Evolutionary conservation across 2,329 filamentous ascomycete genomes (phyloP).

Genomic region (Colletotrichum filicis): DNA sequence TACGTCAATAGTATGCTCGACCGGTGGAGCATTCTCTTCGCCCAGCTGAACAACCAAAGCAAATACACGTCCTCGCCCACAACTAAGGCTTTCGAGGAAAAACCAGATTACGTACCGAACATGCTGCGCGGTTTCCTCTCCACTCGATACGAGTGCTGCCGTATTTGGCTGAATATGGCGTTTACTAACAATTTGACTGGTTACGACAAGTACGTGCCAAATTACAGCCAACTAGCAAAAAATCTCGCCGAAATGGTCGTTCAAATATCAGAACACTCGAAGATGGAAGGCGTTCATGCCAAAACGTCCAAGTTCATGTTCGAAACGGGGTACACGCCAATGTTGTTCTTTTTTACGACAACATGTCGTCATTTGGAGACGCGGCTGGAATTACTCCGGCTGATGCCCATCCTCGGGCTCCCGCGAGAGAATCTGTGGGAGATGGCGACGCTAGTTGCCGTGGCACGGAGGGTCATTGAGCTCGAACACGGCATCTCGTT

Average conservation of each 20-base stretch:
- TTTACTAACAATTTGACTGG: constrained; percentile 44
- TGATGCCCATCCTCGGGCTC: constrained; percentile 19
- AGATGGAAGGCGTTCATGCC: not conserved
- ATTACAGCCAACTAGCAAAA: constrained; percentile 12
- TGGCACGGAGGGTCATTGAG: constrained; percentile 26
- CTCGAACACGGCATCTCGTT: constrained; percentile 27
- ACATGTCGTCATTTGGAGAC: constrained; percentile 26
- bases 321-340: constrained; percentile 26
- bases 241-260: not conserved
- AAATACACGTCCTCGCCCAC: constrained; percentile 42
- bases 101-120: constrained; percentile 30
- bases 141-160: constrained; percentile 30
- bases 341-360: constrained; percentile 24
- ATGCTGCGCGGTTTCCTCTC: constrained; percentile 13
- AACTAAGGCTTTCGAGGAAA: constrained; percentile 38
- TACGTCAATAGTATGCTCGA: constrained; percentile 19
- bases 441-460: constrained; percentile 16
- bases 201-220: constrained; percentile 15
- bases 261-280: not conserved
- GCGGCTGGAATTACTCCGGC: constrained; percentile 10
- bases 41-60: constrained; percentile 45
- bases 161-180: constrained; percentile 40
- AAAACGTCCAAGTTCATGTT: constrained; percentile 22
- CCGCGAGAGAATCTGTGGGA: constrained; percentile 29
- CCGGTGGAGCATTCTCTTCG: constrained; percentile 25